Evolutionary conservation across 1,284 basidiomycete genomes (phyloP).

Genomic region (Ceratobasidium sp.): DNA sequence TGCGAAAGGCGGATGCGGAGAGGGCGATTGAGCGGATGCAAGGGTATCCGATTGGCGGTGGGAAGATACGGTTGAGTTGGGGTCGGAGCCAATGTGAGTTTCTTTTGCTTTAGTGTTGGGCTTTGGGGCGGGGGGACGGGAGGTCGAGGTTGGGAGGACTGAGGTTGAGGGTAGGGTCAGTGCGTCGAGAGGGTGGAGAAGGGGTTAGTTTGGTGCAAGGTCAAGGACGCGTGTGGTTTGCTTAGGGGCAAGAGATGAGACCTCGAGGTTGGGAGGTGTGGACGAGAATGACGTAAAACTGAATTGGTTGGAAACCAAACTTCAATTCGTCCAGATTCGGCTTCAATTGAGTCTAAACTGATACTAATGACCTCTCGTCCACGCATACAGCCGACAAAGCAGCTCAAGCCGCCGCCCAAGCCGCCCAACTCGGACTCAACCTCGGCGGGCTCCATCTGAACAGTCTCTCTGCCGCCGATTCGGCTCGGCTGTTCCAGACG

Average conservation of each 20-base stretch:
- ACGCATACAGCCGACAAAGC: slow-evolving; percentile 74
- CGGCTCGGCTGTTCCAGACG: slow-evolving; percentile 45
- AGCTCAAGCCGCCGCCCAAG: slow-evolving; percentile 81
- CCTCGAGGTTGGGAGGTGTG: slow-evolving; percentile 2
- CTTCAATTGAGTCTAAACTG: not conserved
- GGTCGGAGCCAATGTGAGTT: slow-evolving; percentile 87
- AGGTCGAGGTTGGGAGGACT: slow-evolving; percentile 2
- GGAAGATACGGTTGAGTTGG: slow-evolving; percentile 91
- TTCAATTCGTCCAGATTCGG: not conserved
- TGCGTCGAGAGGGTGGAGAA: not conserved
- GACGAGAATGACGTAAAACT: slow-evolving; percentile 4
- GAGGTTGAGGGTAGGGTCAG: not conserved
- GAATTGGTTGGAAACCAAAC: slow-evolving; percentile 1
- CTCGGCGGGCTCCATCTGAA: slow-evolving; percentile 46
- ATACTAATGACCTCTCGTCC: slow-evolving; percentile 7
- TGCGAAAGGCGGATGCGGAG: slow-evolving; percentile 91
- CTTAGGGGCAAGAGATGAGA: not conserved
- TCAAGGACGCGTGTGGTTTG: not conserved
- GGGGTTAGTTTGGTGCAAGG: not conserved
- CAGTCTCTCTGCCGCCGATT: slow-evolving; percentile 40
- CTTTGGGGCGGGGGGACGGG: not conserved
- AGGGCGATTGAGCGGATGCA: slow-evolving; percentile 96
- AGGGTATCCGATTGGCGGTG: slow-evolving; percentile 92
- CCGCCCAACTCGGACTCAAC: slow-evolving; percentile 48
- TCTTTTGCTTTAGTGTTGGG: not conserved